Evolutionary conservation across 352 stramenopile genomes (phyloP), one percentile per base, ranked within the genome.

Genomic region (Globisporangium cystogenes): DNA sequence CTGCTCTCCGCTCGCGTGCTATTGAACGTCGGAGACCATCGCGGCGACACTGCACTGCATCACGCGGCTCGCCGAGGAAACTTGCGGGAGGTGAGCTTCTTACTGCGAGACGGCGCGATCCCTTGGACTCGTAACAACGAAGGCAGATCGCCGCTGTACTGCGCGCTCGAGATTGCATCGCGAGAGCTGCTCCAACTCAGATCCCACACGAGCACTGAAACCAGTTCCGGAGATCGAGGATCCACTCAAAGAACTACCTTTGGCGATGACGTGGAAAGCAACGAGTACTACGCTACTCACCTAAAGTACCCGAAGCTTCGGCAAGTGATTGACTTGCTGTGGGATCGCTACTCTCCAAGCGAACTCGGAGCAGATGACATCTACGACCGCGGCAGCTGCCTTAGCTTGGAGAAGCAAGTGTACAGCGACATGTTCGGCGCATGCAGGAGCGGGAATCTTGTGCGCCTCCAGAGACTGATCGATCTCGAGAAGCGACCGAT

Each of bases 261-360:
- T 52, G 20, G 5, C n/a, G 53, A 60, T 20, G 26, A 27, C 44
- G 37, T 3, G 42, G 62, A 24, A 29, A 63, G 23, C 45, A 79
- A 71, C 29, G 76, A 82, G 27, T 77, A 72, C 39, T 65, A 76
- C 11, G 45, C 62, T 3, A 59, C 53, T 4, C 65, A 72, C 27
- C 56, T 65, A 1, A 65, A 55, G 18, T 87, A 87, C 48, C 49
- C 67, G 20, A 67, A 72, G 29, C 68, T 86, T 15, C 74, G 72
- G 1, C 76, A 87, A 68, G 76, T 86, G 16, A 82, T 87, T 37
- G 74, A 86, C 58, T 55, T 87, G 16, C 48, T 87, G 1, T 87
- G 76, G 76, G 74, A 87, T 53, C 64, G 58, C 10, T 84, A 79
- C 20, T 55, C 65, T 1, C 15, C 61, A 2, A 16, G 59, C 10